Base-by-base conservation (phyloP, 306 rosid genomes). In the Inga oerstediana region DNA sequence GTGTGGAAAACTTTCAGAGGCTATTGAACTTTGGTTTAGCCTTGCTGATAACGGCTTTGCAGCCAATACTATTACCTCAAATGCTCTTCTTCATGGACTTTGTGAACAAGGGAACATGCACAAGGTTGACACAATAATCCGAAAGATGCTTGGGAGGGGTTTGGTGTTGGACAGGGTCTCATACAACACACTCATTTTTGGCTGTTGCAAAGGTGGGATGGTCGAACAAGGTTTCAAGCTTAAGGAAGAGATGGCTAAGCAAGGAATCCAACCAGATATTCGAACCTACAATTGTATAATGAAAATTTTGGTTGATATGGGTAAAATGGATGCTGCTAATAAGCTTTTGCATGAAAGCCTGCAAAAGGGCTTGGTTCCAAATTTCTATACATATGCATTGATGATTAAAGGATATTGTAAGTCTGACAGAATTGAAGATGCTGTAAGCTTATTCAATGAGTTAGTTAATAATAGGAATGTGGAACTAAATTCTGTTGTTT, bases 21-120 rank as follows among this genome's bases (percentile, higher is more conserved):
- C 95, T 37, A 76, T 73, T 76, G 85, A 86, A 44, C 93, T 93
- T 87, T 93, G 97, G 97, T 88, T 89, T 88, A 80, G 77, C 77
- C 84, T 91, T 72, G 93, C 83, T 39, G 87, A 77, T 64, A 88
- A 84, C 74, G 95, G 93, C 83, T 80, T 85, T 81, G 75, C 92
- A 37, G 86, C 89, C n/a, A 91, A 91, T 88, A 87, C 87, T 3
- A 77, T 65, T 4, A 85, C 93, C 87, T 93, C 94, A 41, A 93
- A 93, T 41, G 90, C 92, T 67, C 90, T 93, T 82, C 89, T 91
- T 61, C 86, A 90, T 80, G 93, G 95, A 70, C 92, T 93, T 79
- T 88, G 93, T 85, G 87, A 71, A 64, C 87, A 76, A 69, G 89
- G 81, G 71, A 71, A 85, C 81, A 82, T 88, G 90, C 80, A 84